A percentile compares a stretch with the other conserved stretches of the same genome.
Evolutionary conservation across 257 asterid species (phyloP).

Genomic region (Oldenlandia corymbosa): DNA sequence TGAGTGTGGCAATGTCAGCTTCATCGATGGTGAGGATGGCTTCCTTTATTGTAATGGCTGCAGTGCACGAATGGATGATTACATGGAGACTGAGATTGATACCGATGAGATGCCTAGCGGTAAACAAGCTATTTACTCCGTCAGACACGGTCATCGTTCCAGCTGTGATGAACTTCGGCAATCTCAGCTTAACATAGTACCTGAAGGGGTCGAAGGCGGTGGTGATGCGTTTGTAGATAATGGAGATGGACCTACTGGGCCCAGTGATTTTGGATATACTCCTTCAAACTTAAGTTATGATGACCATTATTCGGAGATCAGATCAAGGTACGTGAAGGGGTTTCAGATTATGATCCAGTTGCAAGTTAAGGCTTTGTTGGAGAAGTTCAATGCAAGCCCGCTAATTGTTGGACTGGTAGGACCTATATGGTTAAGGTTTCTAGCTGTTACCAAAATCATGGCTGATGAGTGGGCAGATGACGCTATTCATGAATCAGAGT

Average conservation of each 20-base stretch:
- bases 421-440: constrained; percentile 60
- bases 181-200: constrained; percentile 39
- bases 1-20: constrained; percentile 36
- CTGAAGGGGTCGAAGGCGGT: constrained; percentile 14
- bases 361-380: constrained; percentile 73
- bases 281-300: constrained; percentile 28
- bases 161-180: constrained; percentile 8
- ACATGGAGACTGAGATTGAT: constrained; percentile 42
- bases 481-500: constrained; percentile 52
- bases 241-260: constrained; percentile 47
- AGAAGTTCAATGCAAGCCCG: constrained; percentile 59
- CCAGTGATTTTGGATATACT: constrained; percentile 50
- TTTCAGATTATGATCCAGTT: constrained; percentile 68
- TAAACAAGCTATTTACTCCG: constrained; percentile 25
- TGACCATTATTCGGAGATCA: constrained; percentile 46
- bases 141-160: constrained; percentile 24
- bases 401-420: constrained; percentile 56
- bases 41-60: constrained; percentile 48
- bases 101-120: constrained; percentile 39
- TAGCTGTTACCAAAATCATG: constrained; percentile 50
- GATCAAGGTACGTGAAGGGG: constrained; percentile 58
- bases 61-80: constrained; percentile 49
- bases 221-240: constrained; percentile 24
- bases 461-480: constrained; percentile 72
- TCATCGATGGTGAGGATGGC: constrained; percentile 46